Evolutionary conservation across 441 rosid species (phyloP).

Genomic region (Macaranga tanarius): DNA sequence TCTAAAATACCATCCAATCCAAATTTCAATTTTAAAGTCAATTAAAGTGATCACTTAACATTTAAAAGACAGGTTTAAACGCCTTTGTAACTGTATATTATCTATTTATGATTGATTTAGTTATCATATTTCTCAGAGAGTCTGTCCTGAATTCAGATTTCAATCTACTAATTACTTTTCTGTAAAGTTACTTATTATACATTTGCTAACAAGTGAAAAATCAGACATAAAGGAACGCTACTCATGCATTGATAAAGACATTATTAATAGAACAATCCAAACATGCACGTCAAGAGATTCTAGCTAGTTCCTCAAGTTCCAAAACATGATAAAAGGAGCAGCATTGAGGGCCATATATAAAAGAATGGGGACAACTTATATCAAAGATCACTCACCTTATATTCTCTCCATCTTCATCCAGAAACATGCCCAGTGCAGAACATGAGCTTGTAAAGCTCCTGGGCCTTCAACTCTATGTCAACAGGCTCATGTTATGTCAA

Average conservation of each 20-base stretch:
- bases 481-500: constrained; percentile 21
- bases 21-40: constrained; percentile 7
- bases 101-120: no score
- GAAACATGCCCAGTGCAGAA: constrained; percentile 24
- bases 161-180: background rate
- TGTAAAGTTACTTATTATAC: background rate
- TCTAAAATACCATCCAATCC: no score
- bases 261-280: background rate
- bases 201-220: background rate
- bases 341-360: no score
- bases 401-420: constrained; percentile 13
- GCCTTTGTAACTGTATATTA: constrained; percentile 3
- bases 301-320: no score
- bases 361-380: no score
- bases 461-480: constrained; percentile 10
- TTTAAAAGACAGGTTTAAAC: constrained; percentile 8
- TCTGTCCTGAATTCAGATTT: background rate
- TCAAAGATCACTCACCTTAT: constrained; percentile 22
- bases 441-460: constrained; percentile 15
- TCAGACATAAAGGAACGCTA: constrained; percentile 2
- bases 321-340: no score
- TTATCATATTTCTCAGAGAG: no score
- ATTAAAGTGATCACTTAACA: constrained; percentile 11
- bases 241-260: background rate
- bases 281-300: no score